Evolutionary conservation across 108 stramenopile species (phyloP).

Genomic region (Halocafeteria seosinensis): DNA sequence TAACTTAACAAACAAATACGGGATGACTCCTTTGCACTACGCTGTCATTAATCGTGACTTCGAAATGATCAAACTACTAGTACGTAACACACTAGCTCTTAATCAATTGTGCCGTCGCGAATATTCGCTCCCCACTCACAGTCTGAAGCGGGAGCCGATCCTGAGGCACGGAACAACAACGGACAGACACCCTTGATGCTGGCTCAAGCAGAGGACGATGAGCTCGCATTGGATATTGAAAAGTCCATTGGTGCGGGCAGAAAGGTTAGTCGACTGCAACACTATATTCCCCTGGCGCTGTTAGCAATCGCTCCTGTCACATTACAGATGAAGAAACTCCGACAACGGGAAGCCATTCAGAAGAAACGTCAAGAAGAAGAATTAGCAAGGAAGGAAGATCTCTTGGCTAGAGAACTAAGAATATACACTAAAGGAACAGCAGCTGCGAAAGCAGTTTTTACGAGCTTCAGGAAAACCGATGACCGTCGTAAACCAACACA

Average conservation of each 20-base stretch:
- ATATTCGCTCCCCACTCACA: too few species aligned
- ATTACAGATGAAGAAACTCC: too few species aligned
- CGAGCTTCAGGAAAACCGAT: neutral
- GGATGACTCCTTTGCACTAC: conserved; percentile 1
- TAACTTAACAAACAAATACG: neutral
- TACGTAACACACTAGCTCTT: too few species aligned
- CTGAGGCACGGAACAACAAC: neutral
- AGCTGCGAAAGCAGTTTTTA: neutral
- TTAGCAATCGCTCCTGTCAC: too few species aligned
- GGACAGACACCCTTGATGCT: neutral
- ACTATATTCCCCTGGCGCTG: too few species aligned
- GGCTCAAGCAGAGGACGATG: neutral
- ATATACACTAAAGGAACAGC: neutral
- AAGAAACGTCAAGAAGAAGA: too few species aligned
- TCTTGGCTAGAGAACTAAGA: neutral
- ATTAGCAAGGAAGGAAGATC: neutral
- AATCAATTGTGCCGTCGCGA: too few species aligned
- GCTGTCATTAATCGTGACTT: neutral
- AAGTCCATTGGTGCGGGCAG: neutral
- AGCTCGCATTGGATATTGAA: neutral
- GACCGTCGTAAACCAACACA: neutral
- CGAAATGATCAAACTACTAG: neutral
- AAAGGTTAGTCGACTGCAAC: too few species aligned
- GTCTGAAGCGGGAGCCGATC: neutral
- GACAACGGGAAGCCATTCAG: too few species aligned